A percentile compares a stretch with the other conserved stretches of the same genome.
phyloP scores from a whole-genome alignment of 1,284 basidiomycete species.

The Ganoderma sinense region DNA sequence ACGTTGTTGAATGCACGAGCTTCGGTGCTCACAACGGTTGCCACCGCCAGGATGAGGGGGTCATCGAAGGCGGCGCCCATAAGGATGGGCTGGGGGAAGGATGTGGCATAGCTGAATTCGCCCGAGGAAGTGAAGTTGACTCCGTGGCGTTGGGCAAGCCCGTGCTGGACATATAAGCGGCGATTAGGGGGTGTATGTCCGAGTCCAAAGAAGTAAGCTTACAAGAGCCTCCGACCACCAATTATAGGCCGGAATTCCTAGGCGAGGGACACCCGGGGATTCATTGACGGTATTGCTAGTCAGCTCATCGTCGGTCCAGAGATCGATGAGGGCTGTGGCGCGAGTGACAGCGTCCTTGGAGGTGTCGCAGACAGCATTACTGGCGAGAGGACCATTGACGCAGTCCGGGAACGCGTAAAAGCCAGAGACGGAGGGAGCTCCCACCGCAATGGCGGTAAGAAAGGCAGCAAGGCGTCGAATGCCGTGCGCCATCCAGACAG shows the following conservation, averaged over 20 bases:
- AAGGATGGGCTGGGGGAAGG: conserved; percentile 54
- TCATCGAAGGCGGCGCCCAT: conserved; percentile 54
- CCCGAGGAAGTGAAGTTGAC: conserved; percentile 56
- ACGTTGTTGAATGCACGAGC: conserved; percentile 64
- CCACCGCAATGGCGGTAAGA: conserved; percentile 19
- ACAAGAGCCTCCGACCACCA: conserved; percentile 65
- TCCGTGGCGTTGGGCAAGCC: conserved; percentile 60
- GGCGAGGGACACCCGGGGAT: conserved; percentile 57
- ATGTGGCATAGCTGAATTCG: conserved; percentile 61
- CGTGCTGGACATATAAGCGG: conserved; percentile 45
- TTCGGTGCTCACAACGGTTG: conserved; percentile 59
- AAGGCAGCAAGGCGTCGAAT: conserved; percentile 22
- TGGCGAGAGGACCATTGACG: conserved; percentile 49
- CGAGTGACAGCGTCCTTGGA: conserved; percentile 53
- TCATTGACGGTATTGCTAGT: conserved; percentile 57
- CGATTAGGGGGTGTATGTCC: background rate
- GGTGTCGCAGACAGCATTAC: conserved; percentile 57
- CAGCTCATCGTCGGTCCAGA: conserved; percentile 59
- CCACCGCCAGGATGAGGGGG: conserved; percentile 54
- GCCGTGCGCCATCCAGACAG: conserved; percentile 28
- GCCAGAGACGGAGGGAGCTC: conserved; percentile 12
- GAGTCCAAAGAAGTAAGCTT: conserved; percentile 20
- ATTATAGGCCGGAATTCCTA: conserved; percentile 58
- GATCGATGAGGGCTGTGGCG: conserved; percentile 53
- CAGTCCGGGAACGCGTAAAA: conserved; percentile 45